A percentile compares a stretch with the other conserved stretches of the same genome.
These are phyloP conservation scores for Oryza meridionalis DNA, from an alignment of 176 grass and related monocot genomes.

Conservation along the genomic window DNA sequence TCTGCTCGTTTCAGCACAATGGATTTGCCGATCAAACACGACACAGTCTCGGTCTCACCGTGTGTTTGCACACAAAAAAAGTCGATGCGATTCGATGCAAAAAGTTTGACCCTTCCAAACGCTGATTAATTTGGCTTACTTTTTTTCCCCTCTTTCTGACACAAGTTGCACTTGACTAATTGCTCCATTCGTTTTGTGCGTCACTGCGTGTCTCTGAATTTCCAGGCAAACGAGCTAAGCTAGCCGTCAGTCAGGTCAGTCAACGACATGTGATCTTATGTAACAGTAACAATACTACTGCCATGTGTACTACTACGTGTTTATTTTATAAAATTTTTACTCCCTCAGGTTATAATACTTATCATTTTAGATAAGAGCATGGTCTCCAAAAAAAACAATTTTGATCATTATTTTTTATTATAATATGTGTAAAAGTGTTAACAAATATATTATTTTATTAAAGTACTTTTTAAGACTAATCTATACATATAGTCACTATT, in stretches of 20 bases:
- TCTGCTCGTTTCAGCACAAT: neutral
- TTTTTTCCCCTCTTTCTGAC: neutral
- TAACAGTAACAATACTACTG: no score
- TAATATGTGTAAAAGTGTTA: no score
- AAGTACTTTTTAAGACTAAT: no score
- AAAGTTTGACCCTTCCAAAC: slow-evolving; percentile 16
- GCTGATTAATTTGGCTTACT: neutral
- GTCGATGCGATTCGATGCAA: neutral
- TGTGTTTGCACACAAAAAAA: slow-evolving; percentile 14
- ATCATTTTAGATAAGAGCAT: no score
- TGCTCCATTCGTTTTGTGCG: neutral
- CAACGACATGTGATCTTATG: neutral
- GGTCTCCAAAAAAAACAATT: no score
- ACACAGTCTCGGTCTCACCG: neutral
- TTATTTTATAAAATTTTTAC: neutral
- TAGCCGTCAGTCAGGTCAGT: slow-evolving; percentile 4
- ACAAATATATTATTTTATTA: no score
- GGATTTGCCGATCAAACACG: slow-evolving; percentile 37
- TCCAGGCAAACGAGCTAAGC: neutral
- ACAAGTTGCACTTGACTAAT: neutral
- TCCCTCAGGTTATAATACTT: no score
- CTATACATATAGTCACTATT: no score
- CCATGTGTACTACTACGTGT: neutral
- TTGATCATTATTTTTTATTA: no score
- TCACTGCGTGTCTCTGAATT: neutral